A percentile compares a stretch with the other conserved stretches of the same genome.
phyloP scores from a whole-genome alignment of 208 protist genomes.

The Herpetomonas tarakana region DNA sequence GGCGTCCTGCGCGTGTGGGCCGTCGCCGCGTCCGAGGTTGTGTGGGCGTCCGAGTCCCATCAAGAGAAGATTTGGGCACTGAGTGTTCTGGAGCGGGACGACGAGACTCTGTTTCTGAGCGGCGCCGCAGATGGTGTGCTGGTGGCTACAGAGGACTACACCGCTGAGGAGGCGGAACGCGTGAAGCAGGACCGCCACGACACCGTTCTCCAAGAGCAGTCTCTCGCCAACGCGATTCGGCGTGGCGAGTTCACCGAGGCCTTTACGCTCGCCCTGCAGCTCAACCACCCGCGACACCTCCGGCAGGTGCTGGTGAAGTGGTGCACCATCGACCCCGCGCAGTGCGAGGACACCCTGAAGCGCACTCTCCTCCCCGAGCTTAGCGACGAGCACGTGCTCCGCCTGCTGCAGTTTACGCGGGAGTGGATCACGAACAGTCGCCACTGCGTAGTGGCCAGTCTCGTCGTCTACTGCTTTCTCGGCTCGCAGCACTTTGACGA shows the following conservation, averaged over 20 bases:
- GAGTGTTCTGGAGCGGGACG: constrained; percentile 38
- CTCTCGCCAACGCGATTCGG: constrained; percentile 80
- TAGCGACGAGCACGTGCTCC: constrained; percentile 54
- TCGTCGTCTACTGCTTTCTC: constrained; percentile 69
- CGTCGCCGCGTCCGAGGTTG: constrained; percentile 64
- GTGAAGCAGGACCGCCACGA: constrained; percentile 60
- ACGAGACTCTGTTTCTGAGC: constrained; percentile 65
- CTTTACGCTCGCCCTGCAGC: constrained; percentile 76
- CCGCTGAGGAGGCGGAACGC: constrained; percentile 76
- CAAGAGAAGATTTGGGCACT: constrained; percentile 87
- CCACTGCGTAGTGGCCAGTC: constrained; percentile 68
- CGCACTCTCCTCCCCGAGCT: constrained; percentile 53
- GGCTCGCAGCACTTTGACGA: constrained; percentile 56
- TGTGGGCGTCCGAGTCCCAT: constrained; percentile 80
- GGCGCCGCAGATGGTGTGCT: constrained; percentile 87
- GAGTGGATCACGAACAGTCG: constrained; percentile 92
- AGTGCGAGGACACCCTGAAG: constrained; percentile 64
- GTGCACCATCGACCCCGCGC: constrained; percentile 47
- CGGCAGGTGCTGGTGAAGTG: constrained; percentile 76
- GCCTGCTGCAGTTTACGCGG: constrained; percentile 85
- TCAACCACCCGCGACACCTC: constrained; percentile 88
- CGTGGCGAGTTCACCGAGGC: constrained; percentile 71
- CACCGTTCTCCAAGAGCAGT: constrained; percentile 77
- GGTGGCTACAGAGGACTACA: constrained; percentile 87
- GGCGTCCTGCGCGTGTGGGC: constrained; percentile 92